Base-by-base conservation (phyloP, 23 red algal genomes). In the Agarophyton chilense region DNA sequence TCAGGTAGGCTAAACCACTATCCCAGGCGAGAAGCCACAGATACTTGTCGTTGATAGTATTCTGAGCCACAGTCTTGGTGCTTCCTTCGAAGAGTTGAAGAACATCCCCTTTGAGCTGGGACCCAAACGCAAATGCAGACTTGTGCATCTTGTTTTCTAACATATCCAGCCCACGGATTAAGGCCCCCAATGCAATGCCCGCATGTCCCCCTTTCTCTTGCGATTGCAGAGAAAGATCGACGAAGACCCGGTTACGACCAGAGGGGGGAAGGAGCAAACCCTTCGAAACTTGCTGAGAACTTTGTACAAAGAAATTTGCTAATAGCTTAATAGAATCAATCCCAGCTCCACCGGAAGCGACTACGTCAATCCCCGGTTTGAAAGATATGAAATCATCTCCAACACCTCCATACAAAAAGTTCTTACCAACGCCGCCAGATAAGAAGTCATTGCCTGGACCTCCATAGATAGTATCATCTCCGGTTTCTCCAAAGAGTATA, bases 361-460 rank as follows among this genome's bases (percentile, higher is more conserved):
- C 8, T 33, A 8, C 12, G 25, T 72, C 65, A 17, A 72, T 72
- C 3, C 65, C 65, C 31, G 65, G 65, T 45, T 72, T 35, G n/a
- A 5, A 72, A 2, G 35, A 1, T 35, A 72, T 5, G 12, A 43
- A 35, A 25, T 72, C 36, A 25, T 72, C 65, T 43, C 65, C 65
- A 40, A 12, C 4, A 16, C 65, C 65, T 24, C 65, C 65, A 10
- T 43, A 43, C 38, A 72, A 25, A 2, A 10, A 33, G 25, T 72
- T 35, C 18, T 19, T 42, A 22, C 35, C 41, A 4, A 4, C 18
- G 5, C 65, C 36, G 18, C 65, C 36, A 28, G 41, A 43, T n/a
- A 72, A 45, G 36, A 22, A 72, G 65, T 72, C 65, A 43, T 72
- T 72, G 41, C 65, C 65, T 43, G n/a, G 22, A 41, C 65, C 36